Evolutionary conservation across 352 stramenopile species (phyloP).

Genomic region (Globisporangium ultimum): DNA sequence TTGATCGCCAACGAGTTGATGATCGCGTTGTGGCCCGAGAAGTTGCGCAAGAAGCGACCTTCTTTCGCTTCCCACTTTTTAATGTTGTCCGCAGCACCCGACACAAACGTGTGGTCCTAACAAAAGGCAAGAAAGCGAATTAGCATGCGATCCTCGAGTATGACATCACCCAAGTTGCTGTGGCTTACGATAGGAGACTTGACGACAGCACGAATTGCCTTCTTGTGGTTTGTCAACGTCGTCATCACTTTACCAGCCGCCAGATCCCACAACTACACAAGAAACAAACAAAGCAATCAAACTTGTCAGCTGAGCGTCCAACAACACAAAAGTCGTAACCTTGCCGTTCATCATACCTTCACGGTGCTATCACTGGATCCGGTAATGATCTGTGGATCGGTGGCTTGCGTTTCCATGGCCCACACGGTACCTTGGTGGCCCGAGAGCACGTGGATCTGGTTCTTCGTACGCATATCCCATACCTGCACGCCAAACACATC

Average conservation of each 20-base stretch:
- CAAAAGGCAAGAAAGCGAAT: background rate
- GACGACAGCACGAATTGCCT: conserved; percentile 91
- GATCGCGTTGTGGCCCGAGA: conserved; percentile 96
- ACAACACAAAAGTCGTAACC: background rate
- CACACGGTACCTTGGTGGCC: conserved; percentile 97
- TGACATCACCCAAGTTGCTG: background rate
- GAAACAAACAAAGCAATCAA: background rate
- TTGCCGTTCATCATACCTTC: conserved; percentile 48
- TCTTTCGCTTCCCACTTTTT: conserved; percentile 99
- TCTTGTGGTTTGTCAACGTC: conserved; percentile 99
- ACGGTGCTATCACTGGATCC: conserved; percentile 94
- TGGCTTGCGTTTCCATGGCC: conserved; percentile 93
- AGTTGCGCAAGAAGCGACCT: conserved; percentile 96
- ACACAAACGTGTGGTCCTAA: conserved; percentile 96
- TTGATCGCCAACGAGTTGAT: conserved; percentile 99
- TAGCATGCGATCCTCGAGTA: background rate
- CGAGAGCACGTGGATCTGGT: conserved; percentile 95
- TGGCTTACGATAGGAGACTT: conserved; percentile 76
- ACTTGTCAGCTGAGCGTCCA: background rate
- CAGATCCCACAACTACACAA: conserved; percentile 94
- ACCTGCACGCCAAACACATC: conserved; percentile 44
- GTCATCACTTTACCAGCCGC: conserved; percentile 97
- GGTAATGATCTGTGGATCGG: conserved; percentile 95
- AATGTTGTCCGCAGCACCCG: conserved; percentile 95
- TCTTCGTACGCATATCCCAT: conserved; percentile 99